phyloP scores from a whole-genome alignment of 345 rosid genomes.

The Eucalyptus tenuipes region DNA sequence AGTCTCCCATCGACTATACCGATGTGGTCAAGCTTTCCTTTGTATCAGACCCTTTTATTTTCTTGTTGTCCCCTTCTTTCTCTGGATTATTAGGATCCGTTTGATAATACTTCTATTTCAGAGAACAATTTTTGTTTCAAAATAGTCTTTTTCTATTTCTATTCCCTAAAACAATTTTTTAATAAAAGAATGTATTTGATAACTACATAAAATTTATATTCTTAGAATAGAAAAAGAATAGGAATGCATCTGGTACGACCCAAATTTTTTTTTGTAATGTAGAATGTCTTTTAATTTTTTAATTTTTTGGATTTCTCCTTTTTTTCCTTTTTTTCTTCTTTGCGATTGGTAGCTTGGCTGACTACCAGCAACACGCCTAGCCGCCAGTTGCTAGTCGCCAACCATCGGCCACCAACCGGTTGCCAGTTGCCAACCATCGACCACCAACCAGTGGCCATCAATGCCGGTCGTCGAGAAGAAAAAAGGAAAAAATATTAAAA shows the following conservation, averaged over 20 bases:
- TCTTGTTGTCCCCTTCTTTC: no score
- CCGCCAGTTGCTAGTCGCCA: accelerated
- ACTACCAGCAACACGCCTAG: accelerated
- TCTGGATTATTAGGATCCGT: accelerated
- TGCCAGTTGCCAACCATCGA: accelerated
- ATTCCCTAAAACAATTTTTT: no score
- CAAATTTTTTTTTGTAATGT: no score
- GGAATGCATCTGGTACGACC: accelerated
- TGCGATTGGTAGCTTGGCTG: accelerated
- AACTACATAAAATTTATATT: no score
- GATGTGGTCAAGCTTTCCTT: background rate
- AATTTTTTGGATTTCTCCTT: no score
- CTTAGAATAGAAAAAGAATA: accelerated
- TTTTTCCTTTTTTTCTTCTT: accelerated
- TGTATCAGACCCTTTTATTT: background rate
- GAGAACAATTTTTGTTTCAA: accelerated
- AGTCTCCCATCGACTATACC: background rate
- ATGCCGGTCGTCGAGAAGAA: accelerated
- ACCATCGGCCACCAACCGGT: accelerated
- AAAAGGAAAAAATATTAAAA: no score
- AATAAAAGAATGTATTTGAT: no score
- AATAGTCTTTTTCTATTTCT: accelerated
- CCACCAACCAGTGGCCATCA: accelerated
- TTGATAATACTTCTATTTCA: no score
- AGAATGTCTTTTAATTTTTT: no score